Conservation (phyloP, 139 green algal species). For the Closterium sp. region DNA sequence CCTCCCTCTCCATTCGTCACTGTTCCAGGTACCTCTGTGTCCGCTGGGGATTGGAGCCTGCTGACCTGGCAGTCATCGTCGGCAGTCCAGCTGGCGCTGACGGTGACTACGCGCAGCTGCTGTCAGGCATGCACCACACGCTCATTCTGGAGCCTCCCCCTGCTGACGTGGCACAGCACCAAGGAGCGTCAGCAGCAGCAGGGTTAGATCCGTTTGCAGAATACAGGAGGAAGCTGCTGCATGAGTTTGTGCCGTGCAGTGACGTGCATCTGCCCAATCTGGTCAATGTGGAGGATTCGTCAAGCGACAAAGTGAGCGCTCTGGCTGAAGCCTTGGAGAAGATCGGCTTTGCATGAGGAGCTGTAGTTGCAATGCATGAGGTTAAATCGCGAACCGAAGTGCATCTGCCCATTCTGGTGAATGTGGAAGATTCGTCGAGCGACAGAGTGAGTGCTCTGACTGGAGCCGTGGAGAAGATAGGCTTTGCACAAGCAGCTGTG, state of each 20-base stretch:
- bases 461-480: too few relatives aligned
- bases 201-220: neutral
- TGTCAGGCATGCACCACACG: slow-evolving; percentile 2
- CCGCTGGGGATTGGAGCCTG: slow-evolving; percentile 1
- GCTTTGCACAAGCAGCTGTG: too few relatives aligned
- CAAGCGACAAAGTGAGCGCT: neutral
- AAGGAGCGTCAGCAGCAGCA: neutral
- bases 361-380: neutral
- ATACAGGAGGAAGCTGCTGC: neutral
- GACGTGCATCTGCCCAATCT: neutral
- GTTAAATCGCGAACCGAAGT: too few relatives aligned
- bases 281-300: neutral
- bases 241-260: neutral
- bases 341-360: neutral
- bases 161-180: neutral
- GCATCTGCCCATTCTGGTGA: too few relatives aligned
- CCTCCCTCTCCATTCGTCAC: neutral
- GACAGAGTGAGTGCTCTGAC: too few relatives aligned
- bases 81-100: neutral
- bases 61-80: neutral
- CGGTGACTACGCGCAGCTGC: neutral
- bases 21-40: slow-evolving; percentile 16
- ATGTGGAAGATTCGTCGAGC: too few relatives aligned
- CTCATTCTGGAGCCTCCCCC: neutral
- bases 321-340: neutral